phyloP scores from a whole-genome alignment of 441 rosid species.

The Omphalea diandra region DNA sequence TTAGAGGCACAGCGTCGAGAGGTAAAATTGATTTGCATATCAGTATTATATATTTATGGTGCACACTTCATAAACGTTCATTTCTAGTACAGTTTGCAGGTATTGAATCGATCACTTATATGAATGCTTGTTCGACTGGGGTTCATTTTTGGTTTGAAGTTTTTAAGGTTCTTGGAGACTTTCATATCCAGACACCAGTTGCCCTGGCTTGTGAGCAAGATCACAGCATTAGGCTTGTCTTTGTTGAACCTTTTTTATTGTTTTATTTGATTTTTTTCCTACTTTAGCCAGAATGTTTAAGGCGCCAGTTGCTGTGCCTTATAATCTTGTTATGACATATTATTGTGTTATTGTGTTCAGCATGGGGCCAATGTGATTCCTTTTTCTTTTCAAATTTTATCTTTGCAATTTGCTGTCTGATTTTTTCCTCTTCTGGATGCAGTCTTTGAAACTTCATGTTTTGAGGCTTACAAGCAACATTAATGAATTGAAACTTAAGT shows the following conservation, averaged over 20 bases:
- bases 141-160: background rate
- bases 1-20: constrained; percentile 78
- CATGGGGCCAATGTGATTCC: background rate
- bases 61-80: background rate
- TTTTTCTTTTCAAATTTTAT: background rate
- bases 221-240: background rate
- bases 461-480: constrained; percentile 70
- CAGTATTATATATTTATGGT: background rate
- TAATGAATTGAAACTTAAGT: constrained; percentile 53
- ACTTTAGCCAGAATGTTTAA: background rate
- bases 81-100: constrained; percentile 6
- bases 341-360: background rate
- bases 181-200: background rate
- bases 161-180: background rate
- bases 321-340: constrained; percentile 1
- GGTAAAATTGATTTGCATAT: constrained; percentile 40
- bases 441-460: constrained; percentile 94
- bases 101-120: background rate
- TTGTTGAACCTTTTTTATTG: background rate
- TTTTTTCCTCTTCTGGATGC: constrained; percentile 29
- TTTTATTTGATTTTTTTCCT: background rate
- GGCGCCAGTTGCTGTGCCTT: background rate
- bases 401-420: constrained; percentile 3
- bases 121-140: background rate
- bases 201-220: constrained; percentile 2